These are phyloP conservation scores for Phytophthora capsici DNA, from an alignment of 352 stramenopile genomes.

Conservation along the genomic window DNA sequence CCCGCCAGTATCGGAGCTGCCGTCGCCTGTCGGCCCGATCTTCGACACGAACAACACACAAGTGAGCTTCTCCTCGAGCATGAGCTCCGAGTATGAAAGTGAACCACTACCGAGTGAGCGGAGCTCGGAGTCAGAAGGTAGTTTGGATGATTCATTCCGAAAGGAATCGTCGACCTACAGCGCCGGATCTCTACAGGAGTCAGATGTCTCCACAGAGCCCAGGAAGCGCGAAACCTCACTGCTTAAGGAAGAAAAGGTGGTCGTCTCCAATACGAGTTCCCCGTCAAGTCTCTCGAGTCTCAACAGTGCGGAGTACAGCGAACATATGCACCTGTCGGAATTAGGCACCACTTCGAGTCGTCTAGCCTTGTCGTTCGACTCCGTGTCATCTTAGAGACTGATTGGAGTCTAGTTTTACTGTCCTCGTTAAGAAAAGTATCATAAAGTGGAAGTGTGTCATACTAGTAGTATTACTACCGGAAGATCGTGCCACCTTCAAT, in stretches of 20 bases:
- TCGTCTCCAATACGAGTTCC: conserved; percentile 29
- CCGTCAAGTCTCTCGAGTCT: conserved; percentile 35
- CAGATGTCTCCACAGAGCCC: conserved; percentile 9
- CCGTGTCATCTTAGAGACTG: conserved; percentile 10
- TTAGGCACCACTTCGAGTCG: conserved; percentile 33
- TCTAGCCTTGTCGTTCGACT: conserved; percentile 42
- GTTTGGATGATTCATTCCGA: conserved; percentile 9
- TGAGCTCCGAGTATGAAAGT: conserved; percentile 27
- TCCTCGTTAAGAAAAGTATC: conserved; percentile 17
- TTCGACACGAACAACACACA: conserved; percentile 33
- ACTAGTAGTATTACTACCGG: too few relatives aligned
- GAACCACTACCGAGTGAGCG: neutral
- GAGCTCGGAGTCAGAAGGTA: conserved; percentile 19
- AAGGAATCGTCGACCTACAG: conserved; percentile 19
- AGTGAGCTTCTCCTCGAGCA: conserved; percentile 39
- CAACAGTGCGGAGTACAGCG: conserved; percentile 38
- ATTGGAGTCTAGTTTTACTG: conserved; percentile 19
- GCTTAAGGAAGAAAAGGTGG: neutral
- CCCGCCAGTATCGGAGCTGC: conserved; percentile 6
- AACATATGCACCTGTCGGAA: conserved; percentile 43
- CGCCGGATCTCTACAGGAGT: conserved; percentile 5
- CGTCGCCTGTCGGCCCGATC: conserved; percentile 12
- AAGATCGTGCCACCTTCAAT: too few relatives aligned
- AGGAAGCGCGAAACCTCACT: neutral
- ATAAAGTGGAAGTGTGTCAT: too few relatives aligned